These are phyloP conservation scores for Dothistroma pini DNA, from an alignment of 2,329 filamentous ascomycete genomes.

Conservation along the genomic window DNA sequence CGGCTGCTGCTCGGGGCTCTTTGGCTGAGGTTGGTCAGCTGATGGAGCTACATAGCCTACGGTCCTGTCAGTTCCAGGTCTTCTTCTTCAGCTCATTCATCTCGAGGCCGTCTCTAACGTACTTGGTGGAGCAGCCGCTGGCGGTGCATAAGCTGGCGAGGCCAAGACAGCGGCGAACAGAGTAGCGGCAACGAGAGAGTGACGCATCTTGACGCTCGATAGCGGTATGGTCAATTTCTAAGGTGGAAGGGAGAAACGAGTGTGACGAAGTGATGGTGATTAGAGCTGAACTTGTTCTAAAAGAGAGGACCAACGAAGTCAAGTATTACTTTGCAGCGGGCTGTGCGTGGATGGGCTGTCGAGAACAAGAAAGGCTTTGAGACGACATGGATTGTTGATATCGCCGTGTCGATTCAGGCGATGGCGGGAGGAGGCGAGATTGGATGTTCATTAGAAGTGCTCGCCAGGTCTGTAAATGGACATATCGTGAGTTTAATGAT, in stretches of 20 bases:
- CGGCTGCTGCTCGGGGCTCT: not conserved
- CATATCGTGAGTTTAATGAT: conserved; percentile 18
- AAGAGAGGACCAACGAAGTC: conserved; percentile 27
- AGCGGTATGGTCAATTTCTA: conserved; percentile 2
- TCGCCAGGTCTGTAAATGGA: conserved; percentile 13
- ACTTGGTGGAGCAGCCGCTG: not conserved
- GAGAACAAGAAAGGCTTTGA: conserved; percentile 8
- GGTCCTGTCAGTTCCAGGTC: not conserved
- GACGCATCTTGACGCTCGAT: conserved; percentile 20
- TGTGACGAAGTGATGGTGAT: conserved; percentile 5
- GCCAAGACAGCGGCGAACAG: conserved; percentile 22
- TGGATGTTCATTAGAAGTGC: conserved; percentile 15
- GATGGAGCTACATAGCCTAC: not conserved
- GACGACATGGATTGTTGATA: conserved; percentile 20
- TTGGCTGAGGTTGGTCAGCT: not conserved
- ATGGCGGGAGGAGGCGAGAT: conserved; percentile 20
- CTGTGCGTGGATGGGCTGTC: conserved; percentile 10
- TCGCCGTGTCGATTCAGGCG: conserved; percentile 15
- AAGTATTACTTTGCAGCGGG: conserved; percentile 17
- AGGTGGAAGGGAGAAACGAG: conserved; percentile 10
- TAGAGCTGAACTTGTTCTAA: conserved; percentile 14
- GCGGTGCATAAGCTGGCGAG: conserved; percentile 7
- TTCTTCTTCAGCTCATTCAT: not conserved
- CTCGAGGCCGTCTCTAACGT: not conserved
- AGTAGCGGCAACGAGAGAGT: conserved; percentile 23